Evolutionary conservation across 768 basidiomycete species (phyloP).

Genomic region (Panellus pusillus): DNA sequence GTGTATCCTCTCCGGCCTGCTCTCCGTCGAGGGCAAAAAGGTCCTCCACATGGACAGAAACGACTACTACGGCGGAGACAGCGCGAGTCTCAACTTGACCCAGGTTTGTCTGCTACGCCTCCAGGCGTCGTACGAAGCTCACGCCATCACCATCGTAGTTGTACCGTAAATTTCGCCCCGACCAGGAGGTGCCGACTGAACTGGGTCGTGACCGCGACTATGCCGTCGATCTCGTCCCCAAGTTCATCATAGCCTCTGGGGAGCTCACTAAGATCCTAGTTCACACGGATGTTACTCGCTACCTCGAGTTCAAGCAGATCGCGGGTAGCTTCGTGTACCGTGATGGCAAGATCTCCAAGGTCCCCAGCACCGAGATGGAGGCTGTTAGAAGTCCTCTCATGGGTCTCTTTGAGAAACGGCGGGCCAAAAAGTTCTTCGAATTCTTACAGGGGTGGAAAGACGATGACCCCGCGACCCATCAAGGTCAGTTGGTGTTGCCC

Average conservation of each 20-base stretch:
- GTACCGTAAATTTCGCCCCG: conserved; percentile 90
- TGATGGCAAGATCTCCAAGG: conserved; percentile 95
- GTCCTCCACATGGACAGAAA: conserved; percentile 99
- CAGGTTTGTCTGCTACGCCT: conserved; percentile 61
- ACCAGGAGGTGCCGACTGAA: conserved; percentile 73
- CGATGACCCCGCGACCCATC: conserved; percentile 93
- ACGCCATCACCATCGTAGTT: conserved; percentile 51
- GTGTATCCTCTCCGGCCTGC: conserved; percentile 95
- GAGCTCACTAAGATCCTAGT: conserved; percentile 98
- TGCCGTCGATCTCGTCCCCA: conserved; percentile 96
- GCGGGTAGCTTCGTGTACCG: conserved; percentile 97
- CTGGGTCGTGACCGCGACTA: conserved; percentile 98
- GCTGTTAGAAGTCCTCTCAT: conserved; percentile 93
- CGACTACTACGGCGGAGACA: conserved; percentile 98
- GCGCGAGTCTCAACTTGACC: conserved; percentile 94
- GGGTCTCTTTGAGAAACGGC: conserved; percentile 98
- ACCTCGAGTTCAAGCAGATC: conserved; percentile 99
- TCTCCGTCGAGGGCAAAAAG: conserved; percentile 99
- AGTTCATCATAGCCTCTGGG: conserved; percentile 98
- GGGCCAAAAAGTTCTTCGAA: conserved; percentile 98
- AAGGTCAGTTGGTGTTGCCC: conserved; percentile 54
- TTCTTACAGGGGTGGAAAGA: conserved; percentile 96
- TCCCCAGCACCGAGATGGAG: conserved; percentile 96
- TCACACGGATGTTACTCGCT: conserved; percentile 97
- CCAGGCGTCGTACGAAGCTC: conserved; percentile 15